Evolutionary conservation across 2,329 filamentous ascomycete genomes (phyloP).

Genomic region (Rosellinia necatrix): DNA sequence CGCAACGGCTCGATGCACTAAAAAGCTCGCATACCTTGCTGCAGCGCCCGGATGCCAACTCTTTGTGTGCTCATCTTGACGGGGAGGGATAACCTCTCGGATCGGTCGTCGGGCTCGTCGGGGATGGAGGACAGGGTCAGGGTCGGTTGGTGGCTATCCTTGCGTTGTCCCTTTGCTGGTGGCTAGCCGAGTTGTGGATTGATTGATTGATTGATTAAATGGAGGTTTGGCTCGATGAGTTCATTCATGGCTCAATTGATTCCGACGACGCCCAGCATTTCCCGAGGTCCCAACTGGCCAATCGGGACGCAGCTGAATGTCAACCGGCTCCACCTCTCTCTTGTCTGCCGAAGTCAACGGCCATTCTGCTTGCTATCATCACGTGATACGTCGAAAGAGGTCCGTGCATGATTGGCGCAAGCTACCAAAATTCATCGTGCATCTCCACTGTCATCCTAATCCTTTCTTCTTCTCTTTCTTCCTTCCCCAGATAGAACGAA

Average conservation of each 20-base stretch:
- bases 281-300: constrained; percentile 32
- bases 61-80: constrained; percentile 59
- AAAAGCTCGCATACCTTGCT: constrained; percentile 54
- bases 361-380: constrained; percentile 17
- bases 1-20: too few species aligned
- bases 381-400: constrained; percentile 16
- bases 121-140: too few species aligned
- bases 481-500: constrained; percentile 58
- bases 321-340: constrained; percentile 3
- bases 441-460: not conserved
- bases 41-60: constrained; percentile 62
- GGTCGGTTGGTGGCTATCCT: too few species aligned
- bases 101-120: not conserved
- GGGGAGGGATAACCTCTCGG: not conserved
- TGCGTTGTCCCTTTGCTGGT: too few species aligned
- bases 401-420: constrained; percentile 28
- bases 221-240: constrained; percentile 32
- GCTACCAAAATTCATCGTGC: constrained; percentile 11
- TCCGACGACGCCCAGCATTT: constrained; percentile 12
- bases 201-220: constrained; percentile 7
- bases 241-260: constrained; percentile 29
- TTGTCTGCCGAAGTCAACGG: too few species aligned
- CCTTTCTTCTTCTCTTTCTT: constrained; percentile 38
- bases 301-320: constrained; percentile 30
- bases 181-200: too few species aligned